Conservation (phyloP, 148 eudicot genomes). For the Simmondsia chinensis region DNA sequence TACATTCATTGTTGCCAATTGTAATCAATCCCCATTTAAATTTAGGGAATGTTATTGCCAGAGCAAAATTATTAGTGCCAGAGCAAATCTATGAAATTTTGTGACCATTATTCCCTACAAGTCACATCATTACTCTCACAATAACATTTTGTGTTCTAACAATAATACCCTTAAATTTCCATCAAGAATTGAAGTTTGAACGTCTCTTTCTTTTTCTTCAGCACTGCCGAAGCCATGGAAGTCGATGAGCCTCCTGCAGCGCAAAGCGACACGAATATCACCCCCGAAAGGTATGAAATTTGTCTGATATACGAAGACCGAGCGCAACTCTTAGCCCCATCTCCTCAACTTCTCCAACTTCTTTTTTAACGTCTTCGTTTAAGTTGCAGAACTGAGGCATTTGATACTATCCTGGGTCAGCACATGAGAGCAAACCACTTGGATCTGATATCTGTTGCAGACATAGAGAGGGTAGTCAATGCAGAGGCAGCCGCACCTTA, state of each 20-base stretch:
- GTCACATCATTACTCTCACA: too few relatives aligned
- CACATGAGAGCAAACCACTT: slow-evolving; percentile 73
- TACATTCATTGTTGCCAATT: too few relatives aligned
- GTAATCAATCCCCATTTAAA: too few relatives aligned
- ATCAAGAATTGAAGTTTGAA: not conserved
- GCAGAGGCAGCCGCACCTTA: slow-evolving; percentile 49
- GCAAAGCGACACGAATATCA: slow-evolving; percentile 23
- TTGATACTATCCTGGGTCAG: slow-evolving; percentile 55
- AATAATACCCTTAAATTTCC: too few relatives aligned
- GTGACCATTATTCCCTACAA: too few relatives aligned
- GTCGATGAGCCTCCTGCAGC: slow-evolving; percentile 65
- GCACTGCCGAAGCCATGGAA: slow-evolving; percentile 60
- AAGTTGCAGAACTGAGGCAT: slow-evolving; percentile 58
- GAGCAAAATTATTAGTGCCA: too few relatives aligned
- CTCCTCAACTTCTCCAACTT: too few relatives aligned
- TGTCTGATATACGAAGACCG: too few relatives aligned
- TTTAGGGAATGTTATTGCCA: too few relatives aligned
- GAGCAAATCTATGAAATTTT: too few relatives aligned
- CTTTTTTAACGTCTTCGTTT: slow-evolving; percentile 1
- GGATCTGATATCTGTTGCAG: slow-evolving; percentile 66
- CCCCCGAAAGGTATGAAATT: slow-evolving; percentile 50
- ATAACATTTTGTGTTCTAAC: too few relatives aligned
- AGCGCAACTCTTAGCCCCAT: too few relatives aligned
- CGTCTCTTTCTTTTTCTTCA: slow-evolving; percentile 5
- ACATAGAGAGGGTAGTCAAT: slow-evolving; percentile 62